A percentile compares a stretch with the other conserved stretches of the same genome.
Evolutionary conservation across 2,329 filamentous ascomycete genomes (phyloP).

Genomic region (Xylariales sp.): DNA sequence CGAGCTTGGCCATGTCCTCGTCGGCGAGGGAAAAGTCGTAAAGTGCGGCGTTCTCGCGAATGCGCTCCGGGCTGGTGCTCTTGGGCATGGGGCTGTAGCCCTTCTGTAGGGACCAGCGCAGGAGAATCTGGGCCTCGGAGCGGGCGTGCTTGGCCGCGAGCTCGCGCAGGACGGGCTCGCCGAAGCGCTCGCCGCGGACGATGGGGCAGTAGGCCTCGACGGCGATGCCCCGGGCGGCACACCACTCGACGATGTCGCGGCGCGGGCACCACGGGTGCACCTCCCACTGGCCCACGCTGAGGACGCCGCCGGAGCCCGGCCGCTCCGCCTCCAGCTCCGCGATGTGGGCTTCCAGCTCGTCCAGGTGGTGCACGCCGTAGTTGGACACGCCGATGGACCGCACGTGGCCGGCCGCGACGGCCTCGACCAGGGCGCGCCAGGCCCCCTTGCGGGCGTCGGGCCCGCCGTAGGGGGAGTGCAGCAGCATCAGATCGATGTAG

Average conservation of each 20-base stretch:
- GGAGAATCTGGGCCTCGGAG: slow-evolving; percentile 69
- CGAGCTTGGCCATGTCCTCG: slow-evolving; percentile 47
- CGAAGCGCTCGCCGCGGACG: slow-evolving; percentile 64
- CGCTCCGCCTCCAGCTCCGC: slow-evolving; percentile 57
- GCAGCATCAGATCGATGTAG: slow-evolving; percentile 64
- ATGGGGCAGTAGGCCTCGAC: slow-evolving; percentile 62
- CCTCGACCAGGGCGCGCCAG: slow-evolving; percentile 61
- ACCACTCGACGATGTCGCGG: slow-evolving; percentile 78
- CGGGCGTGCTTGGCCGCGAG: slow-evolving; percentile 70
- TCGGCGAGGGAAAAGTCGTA: slow-evolving; percentile 52
- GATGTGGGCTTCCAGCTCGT: slow-evolving; percentile 56
- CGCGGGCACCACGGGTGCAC: slow-evolving; percentile 84
- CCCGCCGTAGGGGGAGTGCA: slow-evolving; percentile 59
- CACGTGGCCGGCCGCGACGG: slow-evolving; percentile 56
- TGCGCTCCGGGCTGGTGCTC: slow-evolving; percentile 64
- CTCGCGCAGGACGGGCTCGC: slow-evolving; percentile 59
- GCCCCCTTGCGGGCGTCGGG: slow-evolving; percentile 50
- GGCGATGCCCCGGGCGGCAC: slow-evolving; percentile 55
- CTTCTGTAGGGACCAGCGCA: slow-evolving; percentile 81
- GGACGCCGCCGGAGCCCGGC: slow-evolving; percentile 62
- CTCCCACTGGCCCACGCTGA: slow-evolving; percentile 85
- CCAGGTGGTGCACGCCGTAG: slow-evolving; percentile 59
- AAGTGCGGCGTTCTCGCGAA: slow-evolving; percentile 56
- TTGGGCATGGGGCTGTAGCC: slow-evolving; percentile 70
- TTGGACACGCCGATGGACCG: slow-evolving; percentile 61